A percentile compares a stretch with the other conserved stretches of the same genome.
Evolutionary conservation across 169 alveolate genomes (phyloP).

Genomic region (Cryptosporidium viatorum): DNA sequence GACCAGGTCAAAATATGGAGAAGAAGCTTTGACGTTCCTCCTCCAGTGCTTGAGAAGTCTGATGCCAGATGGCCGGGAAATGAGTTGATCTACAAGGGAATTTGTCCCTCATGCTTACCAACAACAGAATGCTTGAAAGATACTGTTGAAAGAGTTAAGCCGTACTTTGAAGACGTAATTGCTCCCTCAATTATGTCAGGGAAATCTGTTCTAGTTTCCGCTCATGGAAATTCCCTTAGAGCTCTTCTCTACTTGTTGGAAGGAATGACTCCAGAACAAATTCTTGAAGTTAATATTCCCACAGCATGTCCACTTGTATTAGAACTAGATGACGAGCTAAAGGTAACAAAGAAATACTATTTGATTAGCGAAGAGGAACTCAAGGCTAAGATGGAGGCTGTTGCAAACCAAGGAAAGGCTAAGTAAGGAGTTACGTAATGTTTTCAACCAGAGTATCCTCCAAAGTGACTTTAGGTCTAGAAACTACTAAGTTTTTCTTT

Average conservation of each 20-base stretch:
- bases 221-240: slow-evolving; percentile 99
- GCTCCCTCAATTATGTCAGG: slow-evolving; percentile 93
- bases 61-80: slow-evolving; percentile 92
- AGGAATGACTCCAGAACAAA: slow-evolving; percentile 92
- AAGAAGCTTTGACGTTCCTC: slow-evolving; percentile 96
- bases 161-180: slow-evolving; percentile 94
- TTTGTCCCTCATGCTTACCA: slow-evolving; percentile 93
- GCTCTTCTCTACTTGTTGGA: slow-evolving; percentile 95
- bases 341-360: slow-evolving; percentile 91
- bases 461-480: too few species aligned
- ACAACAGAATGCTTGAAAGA: slow-evolving; percentile 94
- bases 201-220: slow-evolving; percentile 92
- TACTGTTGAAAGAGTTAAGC: slow-evolving; percentile 94
- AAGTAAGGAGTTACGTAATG: slow-evolving; percentile 78
- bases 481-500: neutral
- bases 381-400: slow-evolving; percentile 91
- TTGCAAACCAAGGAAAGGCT: slow-evolving; percentile 94
- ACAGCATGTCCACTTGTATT: slow-evolving; percentile 97
- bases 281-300: slow-evolving; percentile 95
- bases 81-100: slow-evolving; percentile 86
- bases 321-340: slow-evolving; percentile 92
- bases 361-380: slow-evolving; percentile 91
- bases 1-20: slow-evolving; percentile 96
- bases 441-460: neutral
- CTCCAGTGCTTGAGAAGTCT: slow-evolving; percentile 93